Conservation (phyloP, 129 eudicot species). For the Deinandra increscens region DNA sequence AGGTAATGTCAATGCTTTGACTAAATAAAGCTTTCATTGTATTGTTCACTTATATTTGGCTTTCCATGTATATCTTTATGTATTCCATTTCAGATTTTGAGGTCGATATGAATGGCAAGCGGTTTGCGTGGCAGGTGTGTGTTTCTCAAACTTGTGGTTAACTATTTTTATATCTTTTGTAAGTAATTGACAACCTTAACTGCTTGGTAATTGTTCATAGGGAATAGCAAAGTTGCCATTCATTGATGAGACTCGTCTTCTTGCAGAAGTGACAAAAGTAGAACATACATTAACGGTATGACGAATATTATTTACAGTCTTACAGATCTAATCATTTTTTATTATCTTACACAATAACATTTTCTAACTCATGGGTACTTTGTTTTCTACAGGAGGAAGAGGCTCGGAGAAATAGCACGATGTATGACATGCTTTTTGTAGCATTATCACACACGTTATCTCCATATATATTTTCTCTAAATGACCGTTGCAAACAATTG, state of each 20-base stretch:
- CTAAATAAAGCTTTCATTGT: not conserved
- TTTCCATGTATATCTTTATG: not conserved
- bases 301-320: not conserved
- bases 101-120: constrained; percentile 97
- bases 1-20: constrained; percentile 45
- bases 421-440: constrained; percentile 79
- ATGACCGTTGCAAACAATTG: constrained; percentile 77
- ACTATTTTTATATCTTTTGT: not conserved
- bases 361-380: not conserved
- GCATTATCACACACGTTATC: constrained; percentile 76
- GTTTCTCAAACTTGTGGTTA: not conserved
- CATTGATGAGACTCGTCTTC: constrained; percentile 85
- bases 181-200: constrained; percentile 2
- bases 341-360: not conserved
- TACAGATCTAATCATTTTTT: not conserved
- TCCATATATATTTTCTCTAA: constrained; percentile 79
- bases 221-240: constrained; percentile 94
- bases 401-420: constrained; percentile 74
- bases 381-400: constrained; percentile 64
- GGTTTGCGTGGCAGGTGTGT: constrained; percentile 93
- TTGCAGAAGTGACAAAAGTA: constrained; percentile 68
- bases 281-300: constrained; percentile 88
- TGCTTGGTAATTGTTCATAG: constrained; percentile 29
- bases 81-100: constrained; percentile 67
- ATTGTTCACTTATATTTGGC: not conserved